A percentile compares a stretch with the other conserved stretches of the same genome.
Evolutionary conservation across 768 basidiomycete genomes (phyloP).

Genomic region (Mycena kentingensis): DNA sequence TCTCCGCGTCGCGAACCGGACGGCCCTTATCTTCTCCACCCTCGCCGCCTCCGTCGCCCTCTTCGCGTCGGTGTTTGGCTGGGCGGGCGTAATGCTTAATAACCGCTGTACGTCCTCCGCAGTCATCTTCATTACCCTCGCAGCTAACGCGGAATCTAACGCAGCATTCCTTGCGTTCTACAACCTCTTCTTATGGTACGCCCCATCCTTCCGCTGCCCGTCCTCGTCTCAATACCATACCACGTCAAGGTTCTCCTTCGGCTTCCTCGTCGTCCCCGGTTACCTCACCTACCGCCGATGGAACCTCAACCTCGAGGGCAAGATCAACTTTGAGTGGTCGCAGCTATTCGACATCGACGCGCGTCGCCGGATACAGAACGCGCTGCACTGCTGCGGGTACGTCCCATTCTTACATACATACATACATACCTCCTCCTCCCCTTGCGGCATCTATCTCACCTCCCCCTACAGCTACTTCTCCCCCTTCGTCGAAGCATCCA

Average conservation of each 20-base stretch:
- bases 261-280: conserved; percentile 69
- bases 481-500: conserved; percentile 79
- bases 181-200: conserved; percentile 76
- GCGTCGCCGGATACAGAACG: conserved; percentile 70
- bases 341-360: conserved; percentile 57
- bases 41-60: conserved; percentile 60
- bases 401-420: no score
- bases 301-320: conserved; percentile 80
- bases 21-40: conserved; percentile 73
- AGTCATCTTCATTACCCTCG: no score
- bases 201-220: no score
- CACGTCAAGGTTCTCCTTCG: conserved; percentile 74
- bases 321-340: conserved; percentile 79
- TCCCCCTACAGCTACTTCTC: no score
- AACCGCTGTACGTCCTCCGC: no score
- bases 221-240: no score
- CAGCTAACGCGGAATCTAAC: no score
- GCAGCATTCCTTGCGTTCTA: conserved; percentile 79
- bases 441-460: no score
- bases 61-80: conserved; percentile 71
- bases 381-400: conserved; percentile 80
- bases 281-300: conserved; percentile 77
- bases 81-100: conserved; percentile 81
- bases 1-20: conserved; percentile 66
- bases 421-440: no score